A percentile compares a stretch with the other conserved stretches of the same genome.
phyloP scores from a whole-genome alignment of 1,139 yeast species.

The Suhomyces yuchorum region DNA sequence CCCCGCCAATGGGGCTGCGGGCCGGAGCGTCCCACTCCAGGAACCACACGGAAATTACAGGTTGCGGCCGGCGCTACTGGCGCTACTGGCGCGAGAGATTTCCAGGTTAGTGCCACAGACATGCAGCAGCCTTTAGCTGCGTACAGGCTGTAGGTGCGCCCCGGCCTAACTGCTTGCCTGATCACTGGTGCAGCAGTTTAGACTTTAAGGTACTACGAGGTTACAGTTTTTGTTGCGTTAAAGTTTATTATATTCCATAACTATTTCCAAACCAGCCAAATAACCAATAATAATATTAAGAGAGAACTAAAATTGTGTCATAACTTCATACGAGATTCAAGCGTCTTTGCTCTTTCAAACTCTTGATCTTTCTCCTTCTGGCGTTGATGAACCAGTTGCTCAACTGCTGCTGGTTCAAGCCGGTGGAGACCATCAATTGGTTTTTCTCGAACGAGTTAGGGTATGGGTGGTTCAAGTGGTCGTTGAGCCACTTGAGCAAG shows the following conservation, averaged over 20 bases:
- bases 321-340: slow-evolving; percentile 22
- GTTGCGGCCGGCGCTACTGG: no score
- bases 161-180: background rate
- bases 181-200: background rate
- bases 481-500: slow-evolving; percentile 79
- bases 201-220: background rate
- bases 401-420: slow-evolving; percentile 86
- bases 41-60: no score
- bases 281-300: slow-evolving; percentile 7
- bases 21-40: background rate
- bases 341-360: slow-evolving; percentile 43
- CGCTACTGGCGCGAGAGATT: no score
- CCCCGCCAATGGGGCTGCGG: background rate
- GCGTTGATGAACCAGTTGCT: slow-evolving; percentile 98
- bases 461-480: slow-evolving; percentile 88
- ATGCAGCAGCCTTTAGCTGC: no score
- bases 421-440: slow-evolving; percentile 77
- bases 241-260: slow-evolving; percentile 2
- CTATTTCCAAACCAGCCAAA: slow-evolving; percentile 6
- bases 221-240: background rate
- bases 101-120: no score
- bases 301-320: slow-evolving; percentile 7
- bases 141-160: no score
- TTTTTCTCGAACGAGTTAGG: slow-evolving; percentile 90
- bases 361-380: slow-evolving; percentile 75